Base-by-base conservation (phyloP, 768 basidiomycete species). In the Auricularia auricula-judae region DNA sequence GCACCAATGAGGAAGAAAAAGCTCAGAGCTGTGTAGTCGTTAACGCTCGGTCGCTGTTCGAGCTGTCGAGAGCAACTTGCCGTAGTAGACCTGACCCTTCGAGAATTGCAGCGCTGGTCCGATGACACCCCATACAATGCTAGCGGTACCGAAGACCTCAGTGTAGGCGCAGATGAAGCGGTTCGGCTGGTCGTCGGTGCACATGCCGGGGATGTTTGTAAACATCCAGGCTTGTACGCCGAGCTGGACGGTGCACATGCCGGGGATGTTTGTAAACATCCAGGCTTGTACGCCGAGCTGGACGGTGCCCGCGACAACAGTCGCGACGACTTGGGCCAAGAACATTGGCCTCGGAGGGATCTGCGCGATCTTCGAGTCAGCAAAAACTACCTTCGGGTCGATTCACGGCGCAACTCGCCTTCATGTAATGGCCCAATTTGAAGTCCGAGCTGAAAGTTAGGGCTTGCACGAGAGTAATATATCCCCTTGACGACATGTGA, bases 1-100 rank as follows among this genome's bases (percentile, higher is more conserved):
- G 85, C 81, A 18, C 92, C 92, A 64, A 88, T 71, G 65, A 91
- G 81, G 87, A 93, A 93, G 77, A 89, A 91, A 72, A 84, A 85
- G 2, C 81, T 70, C n/a, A 91, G 79, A 11, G 3, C 4, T 61
- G 61, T 53, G 60, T 14, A 42, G 39, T 43, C 39, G 33, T 63
- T 62, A 44, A n/a, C 35, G 47, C 11, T 18, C 47, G 21, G 8
- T 10, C 4, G 21, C 7, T 51, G 47, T 21, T 21, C 18, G 11
- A 51, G 47, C 21, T 29, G 18, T 21, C 1, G 47, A 21, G 5
- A 18, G 11, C 5, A 21, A 8, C 7, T 51, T 51, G 18, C 78
- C 78, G 65, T 81, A 80, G 73, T 87, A 87, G 18, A 85, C 76
- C 70, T 84, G 81, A 12, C 87, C 88, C 18, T 75, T 59, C 2